Conservation (phyloP, 2,329 filamentous ascomycete species). For the Daldinia sp. region DNA sequence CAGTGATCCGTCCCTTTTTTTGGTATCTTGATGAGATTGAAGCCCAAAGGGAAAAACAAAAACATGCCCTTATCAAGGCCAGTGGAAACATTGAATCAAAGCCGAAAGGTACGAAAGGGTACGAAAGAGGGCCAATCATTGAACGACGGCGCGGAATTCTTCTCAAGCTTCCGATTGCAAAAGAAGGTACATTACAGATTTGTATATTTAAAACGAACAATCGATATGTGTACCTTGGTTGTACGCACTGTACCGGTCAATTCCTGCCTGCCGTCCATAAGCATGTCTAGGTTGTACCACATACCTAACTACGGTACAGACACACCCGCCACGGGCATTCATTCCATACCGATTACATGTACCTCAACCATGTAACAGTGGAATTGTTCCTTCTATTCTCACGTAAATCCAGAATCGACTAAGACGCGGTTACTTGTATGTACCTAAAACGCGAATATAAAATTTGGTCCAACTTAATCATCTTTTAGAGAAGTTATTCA, state of each 20-base stretch:
- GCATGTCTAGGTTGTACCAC: not conserved
- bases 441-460: no score
- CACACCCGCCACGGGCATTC: not conserved
- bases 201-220: constrained; percentile 29
- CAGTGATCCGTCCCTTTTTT: constrained; percentile 31
- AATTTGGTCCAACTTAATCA: no score
- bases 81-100: constrained; percentile 26
- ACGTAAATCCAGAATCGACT: not conserved
- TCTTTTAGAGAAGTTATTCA: no score
- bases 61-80: constrained; percentile 29
- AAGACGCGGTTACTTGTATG: not conserved
- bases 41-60: constrained; percentile 19
- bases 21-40: constrained; percentile 25
- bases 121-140: constrained; percentile 10
- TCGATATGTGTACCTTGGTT: constrained; percentile 9
- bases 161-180: constrained; percentile 32
- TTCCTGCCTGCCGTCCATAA: constrained; percentile 18
- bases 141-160: constrained; percentile 31
- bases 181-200: constrained; percentile 1
- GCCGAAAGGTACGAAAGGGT: constrained; percentile 22
- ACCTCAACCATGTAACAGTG: not conserved
- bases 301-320: not conserved
- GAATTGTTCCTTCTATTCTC: constrained; percentile 4
- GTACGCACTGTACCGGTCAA: constrained; percentile 24
- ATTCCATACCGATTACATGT: not conserved